phyloP scores from a whole-genome alignment of 1,284 basidiomycete genomes.

The Sanghuangporus sanghuang region DNA sequence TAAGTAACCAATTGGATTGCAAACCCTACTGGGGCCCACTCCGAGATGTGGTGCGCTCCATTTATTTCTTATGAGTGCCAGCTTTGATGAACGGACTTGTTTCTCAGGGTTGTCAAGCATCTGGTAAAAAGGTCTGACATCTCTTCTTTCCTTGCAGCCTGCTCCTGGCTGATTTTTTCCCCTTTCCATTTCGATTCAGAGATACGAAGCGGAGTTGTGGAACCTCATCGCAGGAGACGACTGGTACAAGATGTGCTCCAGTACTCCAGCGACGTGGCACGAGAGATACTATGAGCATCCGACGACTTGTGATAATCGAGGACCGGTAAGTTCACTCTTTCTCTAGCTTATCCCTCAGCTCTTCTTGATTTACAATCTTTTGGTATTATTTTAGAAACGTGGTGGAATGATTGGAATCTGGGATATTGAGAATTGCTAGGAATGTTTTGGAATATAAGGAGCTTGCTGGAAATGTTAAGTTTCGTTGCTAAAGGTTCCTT shows the following conservation, averaged over 20 bases:
- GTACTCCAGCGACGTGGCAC: neutral
- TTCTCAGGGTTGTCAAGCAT: conserved; percentile 6
- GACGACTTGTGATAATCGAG: neutral
- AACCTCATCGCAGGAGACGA: neutral
- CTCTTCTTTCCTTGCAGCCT: neutral
- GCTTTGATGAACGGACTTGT: too few species aligned
- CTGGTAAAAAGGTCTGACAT: conserved; percentile 1
- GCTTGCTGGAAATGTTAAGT: too few species aligned
- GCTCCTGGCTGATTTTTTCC: neutral
- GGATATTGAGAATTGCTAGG: neutral
- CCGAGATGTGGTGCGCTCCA: neutral
- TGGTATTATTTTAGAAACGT: neutral
- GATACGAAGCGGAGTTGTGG: conserved; percentile 5
- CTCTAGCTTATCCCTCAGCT: neutral
- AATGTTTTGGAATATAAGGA: too few species aligned
- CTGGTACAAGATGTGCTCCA: conserved; percentile 4
- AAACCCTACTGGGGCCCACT: conserved; percentile 8
- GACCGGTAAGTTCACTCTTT: neutral
- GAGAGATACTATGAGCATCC: neutral
- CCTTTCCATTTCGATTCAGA: neutral
- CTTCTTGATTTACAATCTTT: neutral
- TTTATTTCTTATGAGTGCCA: neutral
- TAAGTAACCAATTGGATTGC: neutral
- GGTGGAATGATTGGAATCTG: conserved; percentile 6
- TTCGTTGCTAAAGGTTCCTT: too few species aligned